Conservation (phyloP, 2,329 filamentous ascomycete genomes). For the Myriosclerotinia scirpicola region DNA sequence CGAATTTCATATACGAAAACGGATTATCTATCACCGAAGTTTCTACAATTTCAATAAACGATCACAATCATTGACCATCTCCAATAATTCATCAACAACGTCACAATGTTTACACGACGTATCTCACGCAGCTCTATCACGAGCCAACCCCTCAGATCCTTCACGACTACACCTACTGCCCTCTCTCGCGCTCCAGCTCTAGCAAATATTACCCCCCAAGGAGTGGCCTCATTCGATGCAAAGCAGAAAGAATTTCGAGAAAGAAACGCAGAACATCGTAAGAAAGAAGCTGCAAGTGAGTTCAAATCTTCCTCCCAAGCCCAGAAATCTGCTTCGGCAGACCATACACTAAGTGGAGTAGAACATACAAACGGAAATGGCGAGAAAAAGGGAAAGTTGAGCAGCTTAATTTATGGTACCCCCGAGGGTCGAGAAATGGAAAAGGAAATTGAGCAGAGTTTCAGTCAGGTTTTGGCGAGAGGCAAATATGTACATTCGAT, state of each 20-base stretch:
- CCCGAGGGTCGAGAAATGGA: constrained; percentile 93
- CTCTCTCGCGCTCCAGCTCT: constrained; percentile 65
- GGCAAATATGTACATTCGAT: constrained; percentile 99
- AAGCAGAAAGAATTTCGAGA: constrained; percentile 87
- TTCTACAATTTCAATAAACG: neutral
- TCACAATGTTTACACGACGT: constrained; percentile 38
- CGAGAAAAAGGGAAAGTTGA: constrained; percentile 71
- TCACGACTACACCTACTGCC: constrained; percentile 53
- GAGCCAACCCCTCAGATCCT: constrained; percentile 50
- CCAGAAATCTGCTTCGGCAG: constrained; percentile 44
- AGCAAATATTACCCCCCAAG: constrained; percentile 76
- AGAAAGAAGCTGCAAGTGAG: constrained; percentile 78
- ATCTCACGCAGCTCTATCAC: constrained; percentile 33
- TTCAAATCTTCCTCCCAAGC: constrained; percentile 39
- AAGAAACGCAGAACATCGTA: constrained; percentile 72
- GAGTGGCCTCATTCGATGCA: constrained; percentile 72
- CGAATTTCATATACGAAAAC: neutral
- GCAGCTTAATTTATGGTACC: constrained; percentile 93
- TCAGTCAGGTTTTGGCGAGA: constrained; percentile 89
- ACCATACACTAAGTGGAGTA: constrained; percentile 59
- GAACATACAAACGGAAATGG: constrained; percentile 59
- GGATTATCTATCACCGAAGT: neutral
- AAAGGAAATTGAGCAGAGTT: constrained; percentile 92
- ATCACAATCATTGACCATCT: neutral
- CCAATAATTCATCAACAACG: constrained; percentile 2